phyloP scores from a whole-genome alignment of 768 basidiomycete species.

The Rhizopogon vinicolor region DNA sequence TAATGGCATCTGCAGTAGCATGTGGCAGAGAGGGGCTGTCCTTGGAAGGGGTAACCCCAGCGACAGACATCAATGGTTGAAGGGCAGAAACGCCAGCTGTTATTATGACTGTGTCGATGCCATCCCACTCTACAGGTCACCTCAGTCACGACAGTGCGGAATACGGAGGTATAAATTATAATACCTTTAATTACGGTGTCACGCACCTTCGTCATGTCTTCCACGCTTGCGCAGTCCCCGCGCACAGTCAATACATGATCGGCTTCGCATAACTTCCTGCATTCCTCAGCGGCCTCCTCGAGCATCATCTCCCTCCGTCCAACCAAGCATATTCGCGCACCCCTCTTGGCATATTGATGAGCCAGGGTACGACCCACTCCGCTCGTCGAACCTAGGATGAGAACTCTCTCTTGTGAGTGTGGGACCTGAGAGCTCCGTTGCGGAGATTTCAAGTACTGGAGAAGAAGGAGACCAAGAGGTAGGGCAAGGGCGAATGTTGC shows the following conservation, averaged over 20 bases:
- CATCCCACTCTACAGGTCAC: constrained; percentile 59
- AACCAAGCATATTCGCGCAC: constrained; percentile 71
- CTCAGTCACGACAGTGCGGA: neutral
- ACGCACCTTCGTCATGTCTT: constrained; percentile 64
- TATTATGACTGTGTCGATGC: constrained; percentile 79
- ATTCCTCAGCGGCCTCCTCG: constrained; percentile 58
- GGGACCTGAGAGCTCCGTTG: constrained; percentile 34
- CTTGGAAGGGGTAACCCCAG: constrained; percentile 42
- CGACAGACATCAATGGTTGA: constrained; percentile 67
- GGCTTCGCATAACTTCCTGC: constrained; percentile 28
- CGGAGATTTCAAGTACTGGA: constrained; percentile 11
- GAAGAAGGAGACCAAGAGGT: constrained; percentile 11
- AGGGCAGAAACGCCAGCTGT: constrained; percentile 83
- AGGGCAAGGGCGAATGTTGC: constrained; percentile 7
- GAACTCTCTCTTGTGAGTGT: constrained; percentile 57
- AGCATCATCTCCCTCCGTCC: constrained; percentile 58
- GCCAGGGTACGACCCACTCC: constrained; percentile 79
- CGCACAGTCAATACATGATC: constrained; percentile 42
- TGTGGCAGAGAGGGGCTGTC: constrained; percentile 29
- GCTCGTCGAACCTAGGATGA: constrained; percentile 80
- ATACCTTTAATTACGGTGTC: constrained; percentile 49
- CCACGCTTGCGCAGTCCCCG: constrained; percentile 61
- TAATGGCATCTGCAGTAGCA: constrained; percentile 51
- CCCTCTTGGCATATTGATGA: constrained; percentile 64
- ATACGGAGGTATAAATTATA: constrained; percentile 15